Conservation (phyloP, 2,329 filamentous ascomycete genomes). For the Teratosphaeria destructans region DNA sequence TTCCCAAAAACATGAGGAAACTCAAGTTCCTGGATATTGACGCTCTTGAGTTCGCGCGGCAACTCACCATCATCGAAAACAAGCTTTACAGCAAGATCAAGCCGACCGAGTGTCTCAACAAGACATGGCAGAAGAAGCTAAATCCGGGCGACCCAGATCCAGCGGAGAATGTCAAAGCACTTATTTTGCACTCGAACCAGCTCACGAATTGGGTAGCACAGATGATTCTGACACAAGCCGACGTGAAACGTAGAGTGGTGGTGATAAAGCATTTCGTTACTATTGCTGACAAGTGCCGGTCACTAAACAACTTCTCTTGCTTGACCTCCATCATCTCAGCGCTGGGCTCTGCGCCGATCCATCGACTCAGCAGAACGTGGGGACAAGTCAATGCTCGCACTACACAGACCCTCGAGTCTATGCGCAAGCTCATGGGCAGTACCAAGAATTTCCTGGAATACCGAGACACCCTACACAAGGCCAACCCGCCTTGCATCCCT, state of each 20-base stretch:
- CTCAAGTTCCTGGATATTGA: slow-evolving; percentile 98
- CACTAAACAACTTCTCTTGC: slow-evolving; percentile 92
- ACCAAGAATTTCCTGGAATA: slow-evolving; percentile 98
- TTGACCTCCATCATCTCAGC: slow-evolving; percentile 96
- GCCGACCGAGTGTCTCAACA: slow-evolving; percentile 90
- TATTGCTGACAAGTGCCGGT: slow-evolving; percentile 92
- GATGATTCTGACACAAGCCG: slow-evolving; percentile 91
- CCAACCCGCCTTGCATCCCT: slow-evolving; percentile 93
- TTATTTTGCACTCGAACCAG: slow-evolving; percentile 96
- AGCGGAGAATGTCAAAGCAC: slow-evolving; percentile 85
- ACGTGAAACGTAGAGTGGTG: slow-evolving; percentile 90
- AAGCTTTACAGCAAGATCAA: slow-evolving; percentile 92
- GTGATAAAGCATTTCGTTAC: slow-evolving; percentile 98
- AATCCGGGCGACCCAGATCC: slow-evolving; percentile 71
- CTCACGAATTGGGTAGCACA: slow-evolving; percentile 99
- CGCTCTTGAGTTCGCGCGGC: slow-evolving; percentile 88
- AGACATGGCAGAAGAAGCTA: slow-evolving; percentile 97
- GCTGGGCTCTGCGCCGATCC: slow-evolving; percentile 85
- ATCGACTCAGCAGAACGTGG: slow-evolving; percentile 89
- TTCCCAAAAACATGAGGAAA: slow-evolving; percentile 99
- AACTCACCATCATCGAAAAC: slow-evolving; percentile 94
- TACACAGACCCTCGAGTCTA: slow-evolving; percentile 68
- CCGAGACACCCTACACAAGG: slow-evolving; percentile 79
- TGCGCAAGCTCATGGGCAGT: slow-evolving; percentile 91
- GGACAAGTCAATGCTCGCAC: slow-evolving; percentile 82